Evolutionary conservation across 805 yeast species (phyloP).

Genomic region (Saccharomycopsis fermentans): DNA sequence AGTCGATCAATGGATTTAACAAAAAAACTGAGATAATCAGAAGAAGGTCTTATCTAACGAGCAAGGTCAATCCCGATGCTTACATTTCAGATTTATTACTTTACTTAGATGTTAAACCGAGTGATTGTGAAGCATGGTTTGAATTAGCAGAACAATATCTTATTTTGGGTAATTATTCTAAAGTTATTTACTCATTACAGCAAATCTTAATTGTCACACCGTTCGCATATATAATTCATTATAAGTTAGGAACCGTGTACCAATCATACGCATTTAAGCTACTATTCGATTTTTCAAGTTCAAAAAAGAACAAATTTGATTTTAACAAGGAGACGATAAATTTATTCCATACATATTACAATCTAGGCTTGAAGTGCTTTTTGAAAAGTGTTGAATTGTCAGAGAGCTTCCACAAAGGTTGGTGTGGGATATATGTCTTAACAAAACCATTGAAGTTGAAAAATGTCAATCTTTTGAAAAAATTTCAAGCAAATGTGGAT

Average conservation of each 20-base stretch:
- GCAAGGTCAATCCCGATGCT: slow-evolving; percentile 20
- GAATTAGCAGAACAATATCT: slow-evolving; percentile 64
- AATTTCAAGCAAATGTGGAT: slow-evolving; percentile 22
- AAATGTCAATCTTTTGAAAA: slow-evolving; percentile 13
- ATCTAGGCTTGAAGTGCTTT: slow-evolving; percentile 35
- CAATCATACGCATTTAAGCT: slow-evolving; percentile 16
- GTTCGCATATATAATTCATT: slow-evolving; percentile 54
- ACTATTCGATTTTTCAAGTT: slow-evolving; percentile 7
- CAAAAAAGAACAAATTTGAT: slow-evolving; percentile 9
- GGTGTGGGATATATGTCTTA: slow-evolving; percentile 54
- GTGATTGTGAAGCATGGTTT: slow-evolving; percentile 70
- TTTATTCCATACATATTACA: slow-evolving; percentile 12
- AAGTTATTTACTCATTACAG: slow-evolving; percentile 55
- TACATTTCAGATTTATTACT: slow-evolving; percentile 47
- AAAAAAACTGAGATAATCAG: slow-evolving; percentile 18
- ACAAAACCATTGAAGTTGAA: slow-evolving; percentile 23
- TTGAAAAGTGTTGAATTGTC: slow-evolving; percentile 70
- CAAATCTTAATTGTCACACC: slow-evolving; percentile 66
- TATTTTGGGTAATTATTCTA: slow-evolving; percentile 49
- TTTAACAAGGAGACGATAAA: slow-evolving; percentile 12
- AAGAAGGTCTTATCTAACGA: slow-evolving; percentile 21
- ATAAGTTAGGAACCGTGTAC: slow-evolving; percentile 50
- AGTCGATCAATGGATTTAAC: slow-evolving; percentile 19
- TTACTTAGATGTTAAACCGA: slow-evolving; percentile 54
- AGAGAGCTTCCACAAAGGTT: slow-evolving; percentile 56